Conservation (phyloP, 2,329 filamentous ascomycete genomes). For the Harringtonia aguacate region DNA sequence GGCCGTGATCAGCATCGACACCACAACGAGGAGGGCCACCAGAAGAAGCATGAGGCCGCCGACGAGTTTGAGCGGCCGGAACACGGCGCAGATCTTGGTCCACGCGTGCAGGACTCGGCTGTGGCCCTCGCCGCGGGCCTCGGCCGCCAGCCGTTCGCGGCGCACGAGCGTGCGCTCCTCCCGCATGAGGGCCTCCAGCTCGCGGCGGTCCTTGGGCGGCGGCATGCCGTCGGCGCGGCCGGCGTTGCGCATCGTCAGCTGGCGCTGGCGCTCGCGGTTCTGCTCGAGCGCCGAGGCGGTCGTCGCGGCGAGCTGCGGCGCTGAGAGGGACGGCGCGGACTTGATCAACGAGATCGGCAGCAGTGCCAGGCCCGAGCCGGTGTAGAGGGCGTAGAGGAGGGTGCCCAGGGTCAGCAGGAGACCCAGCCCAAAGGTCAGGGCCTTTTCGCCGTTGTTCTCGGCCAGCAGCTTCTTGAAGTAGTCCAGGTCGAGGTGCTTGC, state of each 20-base stretch:
- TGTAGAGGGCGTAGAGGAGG: conserved; percentile 79
- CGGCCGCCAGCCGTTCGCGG: conserved; percentile 76
- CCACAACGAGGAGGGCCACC: conserved; percentile 66
- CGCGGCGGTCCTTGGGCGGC: conserved; percentile 72
- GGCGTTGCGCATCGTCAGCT: conserved; percentile 75
- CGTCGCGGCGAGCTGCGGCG: conserved; percentile 63
- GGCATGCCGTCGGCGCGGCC: conserved; percentile 67
- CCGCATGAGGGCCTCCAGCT: conserved; percentile 75
- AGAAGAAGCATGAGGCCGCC: conserved; percentile 70
- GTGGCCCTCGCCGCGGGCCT: conserved; percentile 67
- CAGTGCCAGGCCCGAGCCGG: conserved; percentile 76
- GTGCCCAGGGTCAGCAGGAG: conserved; percentile 83
- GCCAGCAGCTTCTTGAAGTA: conserved; percentile 80
- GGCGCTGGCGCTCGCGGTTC: conserved; percentile 85
- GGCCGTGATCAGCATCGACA: conserved; percentile 88
- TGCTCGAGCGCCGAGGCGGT: conserved; percentile 72
- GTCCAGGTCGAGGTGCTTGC: conserved; percentile 68
- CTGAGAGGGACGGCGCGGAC: conserved; percentile 76
- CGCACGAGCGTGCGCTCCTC: conserved; percentile 90
- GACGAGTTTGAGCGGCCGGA: conserved; percentile 81
- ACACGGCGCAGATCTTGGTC: conserved; percentile 70
- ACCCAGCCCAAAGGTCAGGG: conserved; percentile 79
- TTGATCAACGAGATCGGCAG: conserved; percentile 88
- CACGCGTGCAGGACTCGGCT: conserved; percentile 64
- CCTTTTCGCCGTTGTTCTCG: conserved; percentile 85